Conservation (phyloP, 169 alveolate genomes). For the Eimeria necatrix region DNA sequence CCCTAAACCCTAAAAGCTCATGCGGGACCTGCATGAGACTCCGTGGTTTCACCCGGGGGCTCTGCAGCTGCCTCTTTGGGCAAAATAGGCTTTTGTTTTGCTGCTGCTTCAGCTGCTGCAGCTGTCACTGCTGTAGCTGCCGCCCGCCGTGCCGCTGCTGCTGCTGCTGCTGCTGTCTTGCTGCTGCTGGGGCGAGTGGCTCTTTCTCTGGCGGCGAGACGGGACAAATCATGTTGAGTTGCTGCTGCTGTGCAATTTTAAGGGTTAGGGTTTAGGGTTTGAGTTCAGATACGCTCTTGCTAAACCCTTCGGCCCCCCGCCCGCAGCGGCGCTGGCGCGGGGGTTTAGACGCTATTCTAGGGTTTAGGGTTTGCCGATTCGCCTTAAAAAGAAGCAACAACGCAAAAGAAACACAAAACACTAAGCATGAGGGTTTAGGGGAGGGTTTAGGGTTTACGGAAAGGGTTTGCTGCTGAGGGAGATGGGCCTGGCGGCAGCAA, state of each 20-base stretch:
- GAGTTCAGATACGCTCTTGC: neutral
- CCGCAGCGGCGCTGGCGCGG: too few species aligned
- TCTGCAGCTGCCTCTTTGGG: neutral
- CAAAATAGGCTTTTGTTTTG: too few species aligned
- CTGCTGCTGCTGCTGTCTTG: neutral
- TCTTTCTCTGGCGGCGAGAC: neutral
- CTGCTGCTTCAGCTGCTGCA: neutral
- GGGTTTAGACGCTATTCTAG: neutral
- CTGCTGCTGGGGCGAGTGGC: neutral
- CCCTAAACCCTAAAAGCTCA: neutral
- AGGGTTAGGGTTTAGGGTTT: conserved; percentile 16
- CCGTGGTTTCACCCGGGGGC: neutral
- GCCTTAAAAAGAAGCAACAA: neutral
- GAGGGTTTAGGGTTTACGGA: conserved; percentile 18
- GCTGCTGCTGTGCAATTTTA: neutral
- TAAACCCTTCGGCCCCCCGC: too few species aligned
- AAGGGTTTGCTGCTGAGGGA: conserved; percentile 2
- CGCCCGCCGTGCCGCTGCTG: too few species aligned
- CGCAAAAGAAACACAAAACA: neutral
- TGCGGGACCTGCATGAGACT: neutral
- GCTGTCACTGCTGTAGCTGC: conserved; percentile 1
- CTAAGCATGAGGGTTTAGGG: neutral
- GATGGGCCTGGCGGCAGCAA: conserved; percentile 13
- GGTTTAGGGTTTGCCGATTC: neutral
- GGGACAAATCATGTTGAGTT: neutral